A percentile compares a stretch with the other conserved stretches of the same genome.
These are phyloP conservation scores for Rhodomyrtus tomentosa DNA, from an alignment of 345 rosid species.

Conservation along the genomic window DNA sequence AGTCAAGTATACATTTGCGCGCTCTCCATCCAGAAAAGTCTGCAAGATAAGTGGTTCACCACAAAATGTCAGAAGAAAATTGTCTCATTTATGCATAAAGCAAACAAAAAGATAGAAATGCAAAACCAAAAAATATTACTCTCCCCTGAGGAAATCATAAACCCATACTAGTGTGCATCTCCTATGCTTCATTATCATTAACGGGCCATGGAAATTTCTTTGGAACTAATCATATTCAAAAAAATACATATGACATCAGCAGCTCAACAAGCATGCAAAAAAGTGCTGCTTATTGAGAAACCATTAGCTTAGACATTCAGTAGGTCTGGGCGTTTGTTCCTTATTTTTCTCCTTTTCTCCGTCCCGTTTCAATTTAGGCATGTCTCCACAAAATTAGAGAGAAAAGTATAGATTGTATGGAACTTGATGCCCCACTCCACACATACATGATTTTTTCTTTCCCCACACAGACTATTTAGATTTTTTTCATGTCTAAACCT, in stretches of 20 bases:
- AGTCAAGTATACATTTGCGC: conserved; percentile 54
- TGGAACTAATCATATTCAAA: neutral
- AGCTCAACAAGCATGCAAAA: neutral
- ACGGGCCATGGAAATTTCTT: neutral
- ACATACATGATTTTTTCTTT: neutral
- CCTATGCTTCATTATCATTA: neutral
- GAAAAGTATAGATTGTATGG: neutral
- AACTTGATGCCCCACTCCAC: neutral
- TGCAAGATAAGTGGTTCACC: conserved; percentile 5
- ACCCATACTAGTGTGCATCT: neutral
- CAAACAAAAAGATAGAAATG: neutral
- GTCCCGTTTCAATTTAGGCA: neutral
- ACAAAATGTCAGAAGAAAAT: neutral
- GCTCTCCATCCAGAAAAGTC: conserved; percentile 73
- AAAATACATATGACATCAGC: neutral
- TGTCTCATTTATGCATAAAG: neutral
- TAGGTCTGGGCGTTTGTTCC: neutral
- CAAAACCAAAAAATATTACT: neutral
- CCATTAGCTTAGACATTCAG: neutral
- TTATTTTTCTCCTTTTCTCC: neutral
- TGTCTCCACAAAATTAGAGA: neutral
- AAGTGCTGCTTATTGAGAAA: neutral
- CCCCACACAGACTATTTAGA: neutral
- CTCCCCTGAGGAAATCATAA: neutral
- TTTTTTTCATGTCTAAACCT: neutral